Percentiles rank a stretch among this genome's conserved stretches.
phyloP scores from a whole-genome alignment of 768 basidiomycete genomes.

The Tulasnella sp. region DNA sequence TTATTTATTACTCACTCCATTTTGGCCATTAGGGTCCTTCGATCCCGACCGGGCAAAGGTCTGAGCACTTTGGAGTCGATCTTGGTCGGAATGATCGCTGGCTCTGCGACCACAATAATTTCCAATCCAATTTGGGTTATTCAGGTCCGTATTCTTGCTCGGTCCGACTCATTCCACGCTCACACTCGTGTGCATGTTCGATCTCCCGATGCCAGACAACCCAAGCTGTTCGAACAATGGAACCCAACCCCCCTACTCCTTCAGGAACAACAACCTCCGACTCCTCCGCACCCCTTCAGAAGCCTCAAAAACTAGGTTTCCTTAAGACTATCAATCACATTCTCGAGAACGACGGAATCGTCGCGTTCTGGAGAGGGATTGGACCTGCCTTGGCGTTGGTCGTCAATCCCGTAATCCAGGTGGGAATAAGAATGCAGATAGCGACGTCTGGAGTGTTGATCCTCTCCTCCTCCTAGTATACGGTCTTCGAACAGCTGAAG shows the following conservation, averaged over 20 bases:
- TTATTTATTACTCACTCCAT: neutral
- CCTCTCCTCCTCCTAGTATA: constrained; percentile 50
- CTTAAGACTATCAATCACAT: constrained; percentile 62
- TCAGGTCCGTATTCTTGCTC: constrained; percentile 28
- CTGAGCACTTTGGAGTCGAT: constrained; percentile 85
- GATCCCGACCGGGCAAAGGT: constrained; percentile 40
- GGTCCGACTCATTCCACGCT: neutral
- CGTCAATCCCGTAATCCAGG: constrained; percentile 83
- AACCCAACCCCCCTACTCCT: neutral
- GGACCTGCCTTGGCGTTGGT: constrained; percentile 91
- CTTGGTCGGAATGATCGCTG: constrained; percentile 78
- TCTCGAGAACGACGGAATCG: constrained; percentile 60
- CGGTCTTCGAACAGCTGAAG: constrained; percentile 92
- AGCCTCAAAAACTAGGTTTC: constrained; percentile 48
- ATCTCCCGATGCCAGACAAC: constrained; percentile 47
- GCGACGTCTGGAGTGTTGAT: neutral
- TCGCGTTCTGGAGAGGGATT: constrained; percentile 88
- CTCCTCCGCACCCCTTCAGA: constrained; percentile 20
- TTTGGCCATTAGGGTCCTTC: neutral
- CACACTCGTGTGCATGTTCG: neutral
- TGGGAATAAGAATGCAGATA: constrained; percentile 17
- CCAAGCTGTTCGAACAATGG: constrained; percentile 61
- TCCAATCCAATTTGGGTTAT: constrained; percentile 97
- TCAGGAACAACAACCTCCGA: constrained; percentile 24
- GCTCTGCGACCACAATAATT: constrained; percentile 78